Conservation (phyloP, 768 basidiomycete genomes). For the Leccinellum albellum region DNA sequence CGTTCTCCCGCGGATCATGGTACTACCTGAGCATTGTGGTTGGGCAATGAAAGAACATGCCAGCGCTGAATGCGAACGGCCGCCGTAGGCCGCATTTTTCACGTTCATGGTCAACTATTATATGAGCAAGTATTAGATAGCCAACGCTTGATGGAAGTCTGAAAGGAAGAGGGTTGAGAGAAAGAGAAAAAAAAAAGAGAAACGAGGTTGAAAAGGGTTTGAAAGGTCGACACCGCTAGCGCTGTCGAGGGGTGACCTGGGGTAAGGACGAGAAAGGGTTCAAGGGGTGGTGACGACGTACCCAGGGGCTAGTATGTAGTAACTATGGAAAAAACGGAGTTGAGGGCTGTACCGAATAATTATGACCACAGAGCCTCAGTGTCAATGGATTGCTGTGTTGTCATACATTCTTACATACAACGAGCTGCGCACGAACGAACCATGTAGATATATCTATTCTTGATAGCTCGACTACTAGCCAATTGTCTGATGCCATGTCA, state of each 20-base stretch:
- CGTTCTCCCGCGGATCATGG: not conserved
- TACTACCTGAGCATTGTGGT: slow-evolving; percentile 11
- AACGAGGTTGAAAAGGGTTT: slow-evolving; percentile 6
- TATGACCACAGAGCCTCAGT: not conserved
- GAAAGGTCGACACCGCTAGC: not conserved
- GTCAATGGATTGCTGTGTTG: not conserved
- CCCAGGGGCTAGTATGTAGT: not conserved
- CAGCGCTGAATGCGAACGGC: not conserved
- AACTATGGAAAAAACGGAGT: not conserved
- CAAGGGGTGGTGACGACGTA: too few species aligned
- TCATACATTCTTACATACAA: not conserved
- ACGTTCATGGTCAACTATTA: slow-evolving; percentile 3
- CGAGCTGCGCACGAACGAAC: too few species aligned
- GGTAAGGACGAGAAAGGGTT: not conserved
- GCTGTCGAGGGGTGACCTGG: slow-evolving; percentile 7
- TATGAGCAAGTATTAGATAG: not conserved
- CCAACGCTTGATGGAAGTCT: not conserved
- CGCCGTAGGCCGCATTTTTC: not conserved
- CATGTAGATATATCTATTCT: too few species aligned
- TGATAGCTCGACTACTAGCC: not conserved
- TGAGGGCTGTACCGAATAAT: slow-evolving; percentile 3
- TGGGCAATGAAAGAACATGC: not conserved
- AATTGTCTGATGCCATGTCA: too few species aligned
- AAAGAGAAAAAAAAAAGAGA: not conserved
- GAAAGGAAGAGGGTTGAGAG: not conserved